These are phyloP conservation scores for Cladochytrium replicatum DNA, from an alignment of 192 early-diverging fungal species.

Conservation along the genomic window DNA sequence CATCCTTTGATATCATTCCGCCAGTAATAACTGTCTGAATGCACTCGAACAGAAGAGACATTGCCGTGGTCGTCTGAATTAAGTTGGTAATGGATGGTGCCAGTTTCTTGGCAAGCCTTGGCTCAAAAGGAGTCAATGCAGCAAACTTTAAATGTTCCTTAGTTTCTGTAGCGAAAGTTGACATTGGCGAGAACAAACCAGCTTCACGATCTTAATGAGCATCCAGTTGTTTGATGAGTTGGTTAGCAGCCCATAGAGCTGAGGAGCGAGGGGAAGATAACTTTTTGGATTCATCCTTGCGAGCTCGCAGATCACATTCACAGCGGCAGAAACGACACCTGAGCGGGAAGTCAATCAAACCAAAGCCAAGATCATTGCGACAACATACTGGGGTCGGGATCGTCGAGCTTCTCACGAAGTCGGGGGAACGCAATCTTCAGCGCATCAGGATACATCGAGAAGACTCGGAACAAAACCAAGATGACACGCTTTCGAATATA, in stretches of 20 bases:
- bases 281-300: constrained; percentile 84
- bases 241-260: constrained; percentile 82
- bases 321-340: constrained; percentile 86
- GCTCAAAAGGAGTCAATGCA: constrained; percentile 82
- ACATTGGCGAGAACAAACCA: constrained; percentile 42
- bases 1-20: constrained; percentile 63
- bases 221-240: constrained; percentile 97
- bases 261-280: constrained; percentile 89
- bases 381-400: constrained; percentile 73
- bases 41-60: constrained; percentile 97
- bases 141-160: constrained; percentile 55
- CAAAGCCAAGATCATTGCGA: background rate
- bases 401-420: constrained; percentile 80
- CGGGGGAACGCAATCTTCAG: constrained; percentile 68
- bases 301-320: constrained; percentile 95
- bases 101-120: constrained; percentile 83
- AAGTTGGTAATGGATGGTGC: constrained; percentile 70
- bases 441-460: constrained; percentile 84
- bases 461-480: constrained; percentile 77
- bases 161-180: constrained; percentile 5
- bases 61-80: constrained; percentile 80
- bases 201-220: constrained; percentile 98
- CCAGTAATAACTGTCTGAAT: constrained; percentile 88
- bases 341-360: constrained; percentile 2
- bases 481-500: constrained; percentile 52